Evolutionary conservation across 202 grass and related monocot genomes (phyloP), one percentile per base, ranked within the genome.

Genomic region (Hordeum pubiflorum): DNA sequence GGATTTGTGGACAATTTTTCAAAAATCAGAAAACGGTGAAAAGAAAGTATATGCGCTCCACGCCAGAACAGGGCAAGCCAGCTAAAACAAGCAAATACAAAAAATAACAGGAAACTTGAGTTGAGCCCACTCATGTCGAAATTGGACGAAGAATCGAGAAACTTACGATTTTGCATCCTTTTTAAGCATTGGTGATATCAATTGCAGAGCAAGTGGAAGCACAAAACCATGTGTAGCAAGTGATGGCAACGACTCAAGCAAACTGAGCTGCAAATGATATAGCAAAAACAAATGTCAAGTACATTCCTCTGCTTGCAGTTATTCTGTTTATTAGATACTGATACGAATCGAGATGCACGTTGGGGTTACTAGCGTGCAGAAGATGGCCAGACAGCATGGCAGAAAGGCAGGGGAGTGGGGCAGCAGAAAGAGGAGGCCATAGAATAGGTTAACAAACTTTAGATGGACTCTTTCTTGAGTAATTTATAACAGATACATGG

Each of bases 241-340:
- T 77, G 82, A 86, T 81, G 95, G 90, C 88, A 98, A 86, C 22
- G 92, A 85, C 86, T 91, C 88, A 67, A 98, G 81, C 78, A 98
- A 84, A 84, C 54, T 89, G 54, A 91, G 82, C 95, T 98, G 92
- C 82, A 83, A 83, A 87, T 70, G 54, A 44, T 54, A 79, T 20
- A 31, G 13, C 26, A 67, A 69, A 89, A 65, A 78, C 23, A 59
- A 55, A 82, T 50, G 31, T 75, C 39, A 79, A 38, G 84, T 68
- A 38, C 40, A 77, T 69, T 76, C 74, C 21, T 77, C 14, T 17
- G 20, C 64, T 81, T 89, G 58, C 38, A 67, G 34, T 60, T 79
- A 52, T 73, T 50, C 43, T 52, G 0, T 15, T 72, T 50, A 52
- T 72, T 43, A 52, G 24, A 50, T 72, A 72, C 69, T 50, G 23